phyloP scores from a whole-genome alignment of 2,329 filamentous ascomycete species.

The Pseudopithomyces chartarum region DNA sequence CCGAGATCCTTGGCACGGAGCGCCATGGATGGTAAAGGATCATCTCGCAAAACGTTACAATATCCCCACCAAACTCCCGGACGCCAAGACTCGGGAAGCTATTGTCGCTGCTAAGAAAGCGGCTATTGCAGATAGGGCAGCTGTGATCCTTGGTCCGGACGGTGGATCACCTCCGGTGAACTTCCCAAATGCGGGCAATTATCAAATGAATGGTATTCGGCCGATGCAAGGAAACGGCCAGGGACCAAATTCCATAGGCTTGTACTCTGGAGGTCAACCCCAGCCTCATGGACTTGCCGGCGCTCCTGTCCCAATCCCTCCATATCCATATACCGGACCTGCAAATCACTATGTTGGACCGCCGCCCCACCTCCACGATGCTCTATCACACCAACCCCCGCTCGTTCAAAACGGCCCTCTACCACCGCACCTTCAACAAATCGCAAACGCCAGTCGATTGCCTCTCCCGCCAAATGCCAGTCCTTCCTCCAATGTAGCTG shows the following conservation, averaged over 20 bases:
- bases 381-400: background rate
- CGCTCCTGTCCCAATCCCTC: background rate
- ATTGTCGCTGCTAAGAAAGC: conserved; percentile 63
- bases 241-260: background rate
- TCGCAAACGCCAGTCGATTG: background rate
- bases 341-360: background rate
- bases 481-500: conserved; percentile 13
- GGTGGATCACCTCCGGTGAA: conserved; percentile 31
- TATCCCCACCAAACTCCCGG: conserved; percentile 83
- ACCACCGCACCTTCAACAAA: conserved; percentile 10
- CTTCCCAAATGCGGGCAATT: conserved; percentile 22
- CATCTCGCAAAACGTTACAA: conserved; percentile 82
- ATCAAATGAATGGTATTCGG: conserved; percentile 24
- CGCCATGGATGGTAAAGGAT: conserved; percentile 92
- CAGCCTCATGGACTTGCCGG: background rate
- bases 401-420: conserved; percentile 3
- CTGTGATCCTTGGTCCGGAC: conserved; percentile 58
- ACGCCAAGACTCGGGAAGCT: conserved; percentile 41
- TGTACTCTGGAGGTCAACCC: background rate
- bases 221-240: background rate
- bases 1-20: conserved; percentile 91
- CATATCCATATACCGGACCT: background rate
- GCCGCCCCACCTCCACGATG: background rate
- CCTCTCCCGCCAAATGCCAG: conserved; percentile 4
- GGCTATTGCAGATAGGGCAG: conserved; percentile 74